phyloP scores from a whole-genome alignment of 768 basidiomycete genomes.

The Fistulinella prunicolor region DNA sequence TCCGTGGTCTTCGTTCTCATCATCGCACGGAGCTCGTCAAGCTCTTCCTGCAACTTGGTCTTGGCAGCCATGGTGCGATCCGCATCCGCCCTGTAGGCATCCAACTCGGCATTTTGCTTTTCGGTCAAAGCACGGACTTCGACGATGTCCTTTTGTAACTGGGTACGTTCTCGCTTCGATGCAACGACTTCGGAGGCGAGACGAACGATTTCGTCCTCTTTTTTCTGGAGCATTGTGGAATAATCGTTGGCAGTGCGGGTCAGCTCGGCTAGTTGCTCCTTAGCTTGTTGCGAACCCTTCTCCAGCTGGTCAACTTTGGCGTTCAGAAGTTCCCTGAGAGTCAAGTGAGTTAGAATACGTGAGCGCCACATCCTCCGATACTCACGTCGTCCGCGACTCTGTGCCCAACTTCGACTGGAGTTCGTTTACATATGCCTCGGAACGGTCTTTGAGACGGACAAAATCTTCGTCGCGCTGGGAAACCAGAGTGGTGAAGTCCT shows the following conservation, averaged over 20 bases:
- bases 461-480: conserved; percentile 81
- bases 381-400: conserved; percentile 66
- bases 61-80: conserved; percentile 46
- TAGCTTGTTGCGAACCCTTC: conserved; percentile 63
- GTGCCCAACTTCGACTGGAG: conserved; percentile 66
- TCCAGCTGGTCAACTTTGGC: conserved; percentile 60
- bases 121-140: conserved; percentile 72
- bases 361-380: conserved; percentile 4
- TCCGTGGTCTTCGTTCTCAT: conserved; percentile 86
- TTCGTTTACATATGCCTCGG: conserved; percentile 61
- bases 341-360: neutral
- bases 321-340: conserved; percentile 58
- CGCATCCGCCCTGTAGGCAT: conserved; percentile 53
- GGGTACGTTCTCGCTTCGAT: conserved; percentile 53
- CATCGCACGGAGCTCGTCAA: conserved; percentile 81
- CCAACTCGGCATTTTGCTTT: conserved; percentile 59
- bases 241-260: conserved; percentile 75
- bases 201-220: conserved; percentile 65
- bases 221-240: conserved; percentile 69
- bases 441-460: conserved; percentile 67
- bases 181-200: conserved; percentile 52
- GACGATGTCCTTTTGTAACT: conserved; percentile 54
- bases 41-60: conserved; percentile 70
- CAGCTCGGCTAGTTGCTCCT: conserved; percentile 75
- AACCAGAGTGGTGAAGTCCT: conserved; percentile 67